Conservation (phyloP, 352 stramenopile species). For the Phytophthora quininea region DNA sequence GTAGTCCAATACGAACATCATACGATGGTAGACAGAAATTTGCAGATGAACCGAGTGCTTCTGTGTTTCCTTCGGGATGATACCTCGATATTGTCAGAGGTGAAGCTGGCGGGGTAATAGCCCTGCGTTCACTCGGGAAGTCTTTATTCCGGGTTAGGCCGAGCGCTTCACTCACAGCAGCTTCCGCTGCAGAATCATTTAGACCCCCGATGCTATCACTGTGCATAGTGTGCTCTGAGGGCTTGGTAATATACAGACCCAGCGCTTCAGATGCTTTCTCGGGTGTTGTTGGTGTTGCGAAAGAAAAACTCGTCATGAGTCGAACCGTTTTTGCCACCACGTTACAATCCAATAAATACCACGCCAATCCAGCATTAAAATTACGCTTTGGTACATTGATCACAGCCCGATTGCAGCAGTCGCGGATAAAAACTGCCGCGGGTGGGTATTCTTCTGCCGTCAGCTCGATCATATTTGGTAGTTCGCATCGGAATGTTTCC, state of each 20-base stretch:
- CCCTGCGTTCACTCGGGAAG: conserved; percentile 3
- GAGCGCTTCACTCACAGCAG: conserved; percentile 72
- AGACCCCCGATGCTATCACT: conserved; percentile 2
- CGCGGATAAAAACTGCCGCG: conserved; percentile 49
- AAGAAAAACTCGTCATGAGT: conserved; percentile 44
- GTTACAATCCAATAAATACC: conserved; percentile 79
- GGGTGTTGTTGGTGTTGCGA: conserved; percentile 37
- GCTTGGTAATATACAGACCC: conserved; percentile 11
- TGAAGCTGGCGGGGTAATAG: background rate
- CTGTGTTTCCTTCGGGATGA: background rate
- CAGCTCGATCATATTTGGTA: conserved; percentile 70
- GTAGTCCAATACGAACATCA: conserved; percentile 57
- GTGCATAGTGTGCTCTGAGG: conserved; percentile 4
- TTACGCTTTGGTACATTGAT: conserved; percentile 54
- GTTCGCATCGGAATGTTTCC: conserved; percentile 71
- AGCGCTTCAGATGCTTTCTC: conserved; percentile 44
- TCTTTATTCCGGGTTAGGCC: conserved; percentile 40
- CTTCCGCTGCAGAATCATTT: conserved; percentile 33
- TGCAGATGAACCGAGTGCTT: conserved; percentile 8
- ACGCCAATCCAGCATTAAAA: conserved; percentile 75
- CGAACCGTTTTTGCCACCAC: conserved; percentile 52
- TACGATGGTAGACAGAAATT: conserved; percentile 50
- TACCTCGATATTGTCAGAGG: background rate
- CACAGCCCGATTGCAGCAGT: conserved; percentile 52
- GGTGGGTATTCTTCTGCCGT: conserved; percentile 69